Base-by-base conservation (phyloP, 2,329 filamentous ascomycete species). In the Diaporthe ilicicola region DNA sequence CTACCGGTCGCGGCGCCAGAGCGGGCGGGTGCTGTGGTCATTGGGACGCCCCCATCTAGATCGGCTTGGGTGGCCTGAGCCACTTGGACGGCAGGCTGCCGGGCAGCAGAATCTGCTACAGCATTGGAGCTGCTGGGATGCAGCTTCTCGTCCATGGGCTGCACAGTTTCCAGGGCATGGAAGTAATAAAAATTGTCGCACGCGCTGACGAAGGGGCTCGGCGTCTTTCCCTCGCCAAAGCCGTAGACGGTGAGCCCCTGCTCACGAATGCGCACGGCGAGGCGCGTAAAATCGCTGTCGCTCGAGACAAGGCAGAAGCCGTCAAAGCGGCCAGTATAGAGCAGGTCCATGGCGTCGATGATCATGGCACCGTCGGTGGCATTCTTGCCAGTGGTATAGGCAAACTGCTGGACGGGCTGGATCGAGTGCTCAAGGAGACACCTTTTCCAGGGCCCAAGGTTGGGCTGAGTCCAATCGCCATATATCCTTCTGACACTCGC, bases 281-380 rank as follows among this genome's bases (percentile, higher is more conserved):
- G 75, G 0, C 79, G 75, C 4, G 79, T 81, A 22, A 81, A 82
- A 71, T 81, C 80, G 69, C 79, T 81, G 29, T 62, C 59, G 59
- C 42, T 62, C n/a, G 59, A 62, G 59, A 62, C 42, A 8, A 62
- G 73, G 6, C 79, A 80, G 65, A 81, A 81, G 19, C 78, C 79
- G 44, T 78, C 76, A 39, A 80, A 80, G 5, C 75, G 75, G 46
- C 76, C 74, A 0, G 79, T 74, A 55, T 81, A 80, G 1, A 82
- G 69, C 13, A 82, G 74, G 68, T 82, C 80, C 80, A 82, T 82
- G 37, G 80, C 80, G 51, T 82, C 80, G 44, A 82, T 81, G 2
- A 81, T 76, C 79, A 81, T 80, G 55, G 80, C 80, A 0, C 76
- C 73, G 53, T 81, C 80, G 1, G 79, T 81, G 1, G 79, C 71